Evolutionary conservation across 2,329 filamentous ascomycete genomes (phyloP), one percentile per base, ranked within the genome.

Genomic region (Botryotinia calthae): DNA sequence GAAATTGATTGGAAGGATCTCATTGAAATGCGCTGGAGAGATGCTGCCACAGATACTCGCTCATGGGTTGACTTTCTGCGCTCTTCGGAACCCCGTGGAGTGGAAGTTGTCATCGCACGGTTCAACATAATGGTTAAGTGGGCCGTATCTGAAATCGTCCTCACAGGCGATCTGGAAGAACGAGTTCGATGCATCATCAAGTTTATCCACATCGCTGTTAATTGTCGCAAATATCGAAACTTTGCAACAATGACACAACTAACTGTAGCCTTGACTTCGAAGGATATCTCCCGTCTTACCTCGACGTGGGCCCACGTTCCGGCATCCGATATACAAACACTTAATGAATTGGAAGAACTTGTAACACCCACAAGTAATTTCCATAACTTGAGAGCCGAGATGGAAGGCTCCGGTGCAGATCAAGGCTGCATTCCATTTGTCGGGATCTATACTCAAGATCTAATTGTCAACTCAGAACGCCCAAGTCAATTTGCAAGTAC

Each of bases 61-160:
- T 93, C 94, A 34, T 96, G 93, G 93, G 93, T 95, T 18, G 90
- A 93, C 61, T 95, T 94, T 79, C 84, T 95, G 58, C 89, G 90
- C 70, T 90, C 90, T 67, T 87, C 90, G 61, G 90, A 93, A 77
- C 90, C 91, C 2, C 88, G 88, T 71, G 93, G 93, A 22, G 91
- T 96, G 54, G 93, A 95, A 79, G 91, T 96, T 34, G 92, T 95
- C 65, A 93, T 95, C 81, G 92, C 93, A 14, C 90, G 93, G 66
- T 96, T 96, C 84, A 96, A 96, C 81, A 88, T 96, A 75, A 92
- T 95, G 84, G 93, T 95, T 74, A 95, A 95, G 81, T 96, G 93
- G 93, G 91, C 89, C 42, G 87, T 94, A 42, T 95, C 93, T 1
- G 92, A 95, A 81, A 88, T 92, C 76, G 87, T 96, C 14, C 85